Evolutionary conservation across 2,329 filamentous ascomycete genomes (phyloP).

Genomic region (Neodidymelliopsis sp.): DNA sequence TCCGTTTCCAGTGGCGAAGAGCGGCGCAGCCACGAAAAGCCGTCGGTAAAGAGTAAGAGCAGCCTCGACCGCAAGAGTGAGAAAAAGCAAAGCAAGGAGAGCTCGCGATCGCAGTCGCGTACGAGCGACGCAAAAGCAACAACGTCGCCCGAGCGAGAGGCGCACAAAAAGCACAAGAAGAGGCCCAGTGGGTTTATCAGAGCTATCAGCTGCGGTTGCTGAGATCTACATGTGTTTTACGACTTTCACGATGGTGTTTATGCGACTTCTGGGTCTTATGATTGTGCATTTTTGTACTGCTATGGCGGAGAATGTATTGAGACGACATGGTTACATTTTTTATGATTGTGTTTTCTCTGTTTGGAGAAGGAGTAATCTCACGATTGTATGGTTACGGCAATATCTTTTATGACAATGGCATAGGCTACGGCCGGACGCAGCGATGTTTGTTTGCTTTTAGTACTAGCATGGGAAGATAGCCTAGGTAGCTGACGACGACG

Average conservation of each 20-base stretch:
- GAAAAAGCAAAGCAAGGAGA: constrained; percentile 22
- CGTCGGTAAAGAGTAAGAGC: constrained; percentile 21
- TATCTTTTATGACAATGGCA: constrained; percentile 1
- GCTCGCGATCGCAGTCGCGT: constrained; percentile 9
- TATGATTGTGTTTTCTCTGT: constrained; percentile 1
- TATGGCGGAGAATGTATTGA: constrained; percentile 6
- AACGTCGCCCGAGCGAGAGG: constrained; percentile 5
- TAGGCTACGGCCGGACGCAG: constrained; percentile 4
- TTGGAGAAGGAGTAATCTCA: constrained; percentile 4
- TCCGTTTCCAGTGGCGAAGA: constrained; percentile 11
- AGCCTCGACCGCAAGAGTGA: constrained; percentile 21
- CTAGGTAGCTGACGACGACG: neutral
- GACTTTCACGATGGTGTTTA: constrained; percentile 5
- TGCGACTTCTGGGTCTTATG: neutral
- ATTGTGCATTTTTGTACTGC: constrained; percentile 1
- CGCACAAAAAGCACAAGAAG: constrained; percentile 32
- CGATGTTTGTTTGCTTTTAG: constrained; percentile 4
- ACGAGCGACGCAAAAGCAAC: constrained; percentile 14
- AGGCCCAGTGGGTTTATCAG: constrained; percentile 39
- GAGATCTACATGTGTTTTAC: neutral
- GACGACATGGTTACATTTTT: neutral
- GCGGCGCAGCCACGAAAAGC: constrained; percentile 12
- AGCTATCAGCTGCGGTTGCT: constrained; percentile 42
- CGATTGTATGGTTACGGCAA: constrained; percentile 6
- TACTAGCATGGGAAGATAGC: neutral